Evolutionary conservation across 192 early-diverging fungal species (phyloP), one percentile per base, ranked within the genome.

Genomic region (Allomyces macrogynus): DNA sequence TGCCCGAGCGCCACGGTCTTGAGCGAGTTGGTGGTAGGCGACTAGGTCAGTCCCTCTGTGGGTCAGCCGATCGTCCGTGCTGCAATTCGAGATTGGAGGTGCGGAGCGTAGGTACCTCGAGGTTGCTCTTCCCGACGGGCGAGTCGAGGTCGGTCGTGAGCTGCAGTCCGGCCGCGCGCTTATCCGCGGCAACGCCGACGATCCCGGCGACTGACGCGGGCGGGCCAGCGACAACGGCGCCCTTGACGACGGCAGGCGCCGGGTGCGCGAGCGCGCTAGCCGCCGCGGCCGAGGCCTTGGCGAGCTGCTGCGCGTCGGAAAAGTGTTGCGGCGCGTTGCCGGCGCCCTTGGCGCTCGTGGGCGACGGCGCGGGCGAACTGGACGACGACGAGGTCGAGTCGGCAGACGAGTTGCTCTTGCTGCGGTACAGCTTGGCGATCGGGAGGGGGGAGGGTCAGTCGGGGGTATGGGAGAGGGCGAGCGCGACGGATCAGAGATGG

Each of bases 341-440:
- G 26, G 7, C 32, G 32, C 32, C 7, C 32, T 40, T 40, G 32
- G 32, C 32, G 32, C 32, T 57, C 20, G 49, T 20, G 49, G 49
- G 49, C 12, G 49, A 20, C 49, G 49, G 49, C 49, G 49, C 3
- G 49, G 49, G 16, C 12, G 49, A 20, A n/a, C 16, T 57, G 49
- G 49, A 14, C 5, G 49, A 14, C 1, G 49, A 57, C 12, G 49
- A n/a, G 12, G 49, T 57, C 20, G 32, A 40, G 32, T 57, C 49
- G 49, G 49, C 49, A n/a, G 49, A 57, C 12, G 49, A 57, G 49
- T 57, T 57, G 49, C 49, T 57, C 49, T 57, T 57, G 49, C 49
- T 57, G 12, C 49, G 12, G 12, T 14, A 57, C 16, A 57, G 49
- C 49, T 57, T 14, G 49, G 49, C 49, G 20, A n/a, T 20, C 49